A percentile compares a stretch with the other conserved stretches of the same genome.
These are phyloP conservation scores for Neurospora sp. DNA, from an alignment of 495 filamentous ascomycete species.

Conservation along the genomic window DNA sequence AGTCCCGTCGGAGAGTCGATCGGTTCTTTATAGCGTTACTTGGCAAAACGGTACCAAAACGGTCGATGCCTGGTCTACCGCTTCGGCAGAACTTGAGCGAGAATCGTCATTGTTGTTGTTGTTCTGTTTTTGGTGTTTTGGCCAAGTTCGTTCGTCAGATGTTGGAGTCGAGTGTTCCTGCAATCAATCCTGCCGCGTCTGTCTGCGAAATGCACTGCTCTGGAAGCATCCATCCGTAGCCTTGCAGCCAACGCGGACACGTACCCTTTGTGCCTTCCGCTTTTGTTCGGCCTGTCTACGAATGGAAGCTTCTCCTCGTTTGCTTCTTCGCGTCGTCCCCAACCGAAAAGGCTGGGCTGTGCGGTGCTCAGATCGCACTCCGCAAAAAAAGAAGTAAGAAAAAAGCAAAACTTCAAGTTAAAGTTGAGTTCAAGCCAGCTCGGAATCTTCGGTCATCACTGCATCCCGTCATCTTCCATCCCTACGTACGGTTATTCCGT, in stretches of 20 bases:
- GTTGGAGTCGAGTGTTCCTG: background rate
- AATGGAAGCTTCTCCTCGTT: background rate
- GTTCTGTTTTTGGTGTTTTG: background rate
- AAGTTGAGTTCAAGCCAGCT: too few relatives aligned
- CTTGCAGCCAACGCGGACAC: background rate
- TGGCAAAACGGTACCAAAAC: background rate
- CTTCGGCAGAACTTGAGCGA: accelerated
- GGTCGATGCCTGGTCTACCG: background rate
- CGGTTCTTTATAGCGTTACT: background rate
- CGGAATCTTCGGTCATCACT: too few relatives aligned
- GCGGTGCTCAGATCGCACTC: background rate
- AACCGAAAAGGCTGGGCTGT: background rate
- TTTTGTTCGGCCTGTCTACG: background rate
- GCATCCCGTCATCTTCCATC: background rate
- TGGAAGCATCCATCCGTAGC: background rate
- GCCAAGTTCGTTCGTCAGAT: background rate
- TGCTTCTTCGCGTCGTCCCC: background rate
- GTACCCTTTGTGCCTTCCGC: background rate
- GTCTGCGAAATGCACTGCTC: background rate
- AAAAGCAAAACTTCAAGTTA: background rate
- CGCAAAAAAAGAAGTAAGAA: background rate
- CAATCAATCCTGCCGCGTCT: background rate
- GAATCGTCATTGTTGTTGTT: background rate
- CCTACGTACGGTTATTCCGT: background rate
- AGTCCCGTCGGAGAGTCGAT: background rate